Conservation (phyloP, 805 yeast genomes). For the Sugiyamaella americana region DNA sequence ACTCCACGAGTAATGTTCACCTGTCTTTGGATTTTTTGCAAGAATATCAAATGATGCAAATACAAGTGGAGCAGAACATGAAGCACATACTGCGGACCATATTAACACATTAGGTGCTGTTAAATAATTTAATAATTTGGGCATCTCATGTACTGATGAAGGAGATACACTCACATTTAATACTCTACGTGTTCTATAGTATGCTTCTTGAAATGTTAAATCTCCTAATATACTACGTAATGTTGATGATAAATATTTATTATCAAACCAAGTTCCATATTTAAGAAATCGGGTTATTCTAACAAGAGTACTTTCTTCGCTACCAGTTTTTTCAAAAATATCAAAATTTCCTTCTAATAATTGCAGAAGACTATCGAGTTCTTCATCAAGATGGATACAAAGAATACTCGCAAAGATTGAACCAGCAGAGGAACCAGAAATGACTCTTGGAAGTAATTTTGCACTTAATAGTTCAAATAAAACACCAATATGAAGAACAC, state of each 20-base stretch:
- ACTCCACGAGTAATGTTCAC: constrained; percentile 74
- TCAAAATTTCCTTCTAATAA: constrained; percentile 44
- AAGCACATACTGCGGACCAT: constrained; percentile 87
- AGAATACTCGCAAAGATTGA: constrained; percentile 87
- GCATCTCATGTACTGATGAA: constrained; percentile 85
- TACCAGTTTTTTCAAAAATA: constrained; percentile 51
- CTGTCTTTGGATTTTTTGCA: constrained; percentile 74
- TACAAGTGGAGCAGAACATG: constrained; percentile 89
- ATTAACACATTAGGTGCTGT: constrained; percentile 91
- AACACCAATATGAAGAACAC: constrained; percentile 89
- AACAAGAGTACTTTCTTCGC: constrained; percentile 46
- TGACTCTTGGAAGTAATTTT: constrained; percentile 73
- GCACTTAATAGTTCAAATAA: constrained; percentile 69
- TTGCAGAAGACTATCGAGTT: constrained; percentile 46
- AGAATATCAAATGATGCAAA: constrained; percentile 81
- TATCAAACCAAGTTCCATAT: constrained; percentile 87
- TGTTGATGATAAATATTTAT: constrained; percentile 59
- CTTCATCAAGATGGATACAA: constrained; percentile 73
- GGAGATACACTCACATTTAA: constrained; percentile 91
- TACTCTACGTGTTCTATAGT: constrained; percentile 88
- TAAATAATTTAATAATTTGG: constrained; percentile 78
- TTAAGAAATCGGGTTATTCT: constrained; percentile 61
- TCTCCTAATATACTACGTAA: constrained; percentile 80
- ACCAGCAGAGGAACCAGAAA: constrained; percentile 95
- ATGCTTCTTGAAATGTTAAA: constrained; percentile 88